Evolutionary conservation across 345 rosid genomes (phyloP), one percentile per base, ranked within the genome.

Genomic region (Sapria himalayana): DNA sequence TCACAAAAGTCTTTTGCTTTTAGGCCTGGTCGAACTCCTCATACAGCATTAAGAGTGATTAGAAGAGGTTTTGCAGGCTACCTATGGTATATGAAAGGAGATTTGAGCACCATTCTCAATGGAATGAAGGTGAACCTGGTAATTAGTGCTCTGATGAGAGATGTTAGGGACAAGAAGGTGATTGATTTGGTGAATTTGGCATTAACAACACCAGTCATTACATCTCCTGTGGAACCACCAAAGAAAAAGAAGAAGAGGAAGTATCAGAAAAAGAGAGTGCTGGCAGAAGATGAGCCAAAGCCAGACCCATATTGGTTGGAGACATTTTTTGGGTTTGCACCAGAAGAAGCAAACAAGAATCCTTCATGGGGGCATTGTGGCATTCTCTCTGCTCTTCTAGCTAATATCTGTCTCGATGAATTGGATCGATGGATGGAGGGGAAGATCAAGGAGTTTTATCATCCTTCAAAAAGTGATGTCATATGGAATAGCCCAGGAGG

Each of bases 231-330:
- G 7, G 92, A 74, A 35, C 79, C 44, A 20, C 74, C 60, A 3
- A 70, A 62, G 45, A 71, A 71, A 66, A 76, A 72, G 81, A 78
- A 74, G 61, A 74, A 61, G 65, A 67, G 23, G n/a, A 89, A 71
- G 64, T 74, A 82, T 66, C 86, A 82, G 64, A 89, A 89, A 45
- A 89, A 89, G 64, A 69, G 73, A 37, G 98, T 82, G 14, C 57
- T 89, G 41, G 98, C 95, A 5, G 98, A 89, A 2, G 95, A 89
- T 58, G 98, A 89, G 58, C 95, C 95, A 0, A 82, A 89, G 65
- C 98, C 98, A 13, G 95, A 89, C 49, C 98, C 98, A 10, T 82
- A 89, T 54, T 89, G 98, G 93, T 57, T 82, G 54, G 98, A 89
- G 54, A 65, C 94, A 0, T 89, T 89, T 59, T 89, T 82, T 2